Conservation (phyloP, 139 green algal genomes). For the Picochlorum sp. region DNA sequence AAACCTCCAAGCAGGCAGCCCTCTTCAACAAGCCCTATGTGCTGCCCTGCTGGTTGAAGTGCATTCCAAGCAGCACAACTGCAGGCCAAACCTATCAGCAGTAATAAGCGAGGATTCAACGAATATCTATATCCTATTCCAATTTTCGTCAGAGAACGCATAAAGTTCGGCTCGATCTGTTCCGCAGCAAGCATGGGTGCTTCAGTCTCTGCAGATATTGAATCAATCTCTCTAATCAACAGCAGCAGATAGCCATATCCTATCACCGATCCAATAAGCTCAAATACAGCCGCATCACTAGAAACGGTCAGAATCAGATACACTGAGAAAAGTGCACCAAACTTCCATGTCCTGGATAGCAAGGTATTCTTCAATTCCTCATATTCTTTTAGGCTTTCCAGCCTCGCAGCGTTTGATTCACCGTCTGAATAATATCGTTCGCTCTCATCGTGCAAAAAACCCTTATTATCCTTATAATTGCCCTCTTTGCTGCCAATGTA, state of each 20-base stretch:
- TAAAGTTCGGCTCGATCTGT: constrained; percentile 23
- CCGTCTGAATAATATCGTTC: not conserved
- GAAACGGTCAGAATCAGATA: constrained; percentile 51
- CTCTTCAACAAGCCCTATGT: constrained; percentile 16
- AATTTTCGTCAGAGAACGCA: constrained; percentile 31
- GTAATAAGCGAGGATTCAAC: constrained; percentile 45
- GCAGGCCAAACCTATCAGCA: constrained; percentile 30
- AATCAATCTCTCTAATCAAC: constrained; percentile 46
- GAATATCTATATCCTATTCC: constrained; percentile 30
- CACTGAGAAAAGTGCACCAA: constrained; percentile 31
- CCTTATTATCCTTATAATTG: too few species aligned
- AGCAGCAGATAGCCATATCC: constrained; percentile 40
- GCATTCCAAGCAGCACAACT: constrained; percentile 10
- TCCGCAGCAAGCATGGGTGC: constrained; percentile 38
- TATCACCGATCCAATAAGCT: constrained; percentile 32
- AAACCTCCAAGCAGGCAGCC: constrained; percentile 50
- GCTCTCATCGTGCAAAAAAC: too few species aligned
- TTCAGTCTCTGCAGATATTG: constrained; percentile 22
- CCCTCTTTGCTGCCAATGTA: too few species aligned
- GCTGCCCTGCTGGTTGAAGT: not conserved
- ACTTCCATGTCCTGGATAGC: constrained; percentile 42
- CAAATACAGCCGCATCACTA: constrained; percentile 32
- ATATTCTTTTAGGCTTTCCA: constrained; percentile 36
- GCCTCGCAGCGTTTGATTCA: not conserved
- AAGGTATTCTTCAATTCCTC: constrained; percentile 37